Conservation (phyloP, 2,329 filamentous ascomycete species). For the Ploettnerulaceae sp. region DNA sequence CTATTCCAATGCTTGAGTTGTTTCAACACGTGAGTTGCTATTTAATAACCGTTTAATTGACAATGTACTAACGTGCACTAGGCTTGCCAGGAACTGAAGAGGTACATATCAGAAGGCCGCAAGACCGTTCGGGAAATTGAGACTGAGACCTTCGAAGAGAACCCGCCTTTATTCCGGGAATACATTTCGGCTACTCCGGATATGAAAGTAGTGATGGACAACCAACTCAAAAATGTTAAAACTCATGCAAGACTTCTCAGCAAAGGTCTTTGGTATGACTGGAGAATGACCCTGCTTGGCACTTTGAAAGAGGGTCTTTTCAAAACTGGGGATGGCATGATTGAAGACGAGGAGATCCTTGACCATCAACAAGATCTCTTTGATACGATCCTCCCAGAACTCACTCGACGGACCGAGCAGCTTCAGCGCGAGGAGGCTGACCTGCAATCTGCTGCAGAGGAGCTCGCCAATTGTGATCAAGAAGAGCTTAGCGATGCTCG, state of each 20-base stretch:
- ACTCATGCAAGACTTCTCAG: constrained; percentile 83
- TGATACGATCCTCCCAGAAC: constrained; percentile 58
- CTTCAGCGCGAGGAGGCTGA: constrained; percentile 61
- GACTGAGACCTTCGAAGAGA: constrained; percentile 80
- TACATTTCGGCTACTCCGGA: constrained; percentile 83
- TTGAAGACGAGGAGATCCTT: constrained; percentile 63
- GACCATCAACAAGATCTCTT: constrained; percentile 65
- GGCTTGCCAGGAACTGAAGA: constrained; percentile 91
- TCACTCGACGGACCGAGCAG: constrained; percentile 55
- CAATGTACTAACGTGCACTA: constrained; percentile 34
- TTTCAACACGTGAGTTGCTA: constrained; percentile 71
- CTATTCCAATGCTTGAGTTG: constrained; percentile 85
- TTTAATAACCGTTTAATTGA: neutral
- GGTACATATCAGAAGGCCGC: constrained; percentile 90
- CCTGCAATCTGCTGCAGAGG: constrained; percentile 66
- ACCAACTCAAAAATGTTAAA: constrained; percentile 96
- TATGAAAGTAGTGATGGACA: constrained; percentile 84
- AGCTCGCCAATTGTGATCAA: constrained; percentile 75
- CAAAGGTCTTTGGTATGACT: constrained; percentile 97
- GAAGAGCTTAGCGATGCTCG: constrained; percentile 71
- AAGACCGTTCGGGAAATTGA: constrained; percentile 89
- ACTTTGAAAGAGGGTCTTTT: constrained; percentile 78
- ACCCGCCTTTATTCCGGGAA: constrained; percentile 85
- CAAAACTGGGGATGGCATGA: constrained; percentile 72
- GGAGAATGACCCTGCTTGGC: constrained; percentile 84